Evolutionary conservation across 140 eudicot genomes (phyloP), one percentile per base, ranked within the genome.

Genomic region (Flaveria floridana): DNA sequence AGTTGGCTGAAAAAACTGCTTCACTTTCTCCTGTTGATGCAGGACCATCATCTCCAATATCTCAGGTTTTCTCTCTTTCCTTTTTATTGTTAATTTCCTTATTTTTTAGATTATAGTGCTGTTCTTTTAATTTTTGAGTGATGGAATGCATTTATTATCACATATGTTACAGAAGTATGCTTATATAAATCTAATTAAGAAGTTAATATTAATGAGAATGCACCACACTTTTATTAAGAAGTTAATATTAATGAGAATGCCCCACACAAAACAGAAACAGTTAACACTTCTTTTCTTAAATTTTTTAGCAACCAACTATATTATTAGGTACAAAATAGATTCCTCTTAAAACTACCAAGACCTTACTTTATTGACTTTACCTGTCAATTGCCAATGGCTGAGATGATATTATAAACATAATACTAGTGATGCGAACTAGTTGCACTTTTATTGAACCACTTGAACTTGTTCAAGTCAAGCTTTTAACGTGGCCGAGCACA

Each of bases 31-130:
- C 89, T 3, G 74, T 84, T 23, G 92, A 87, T 78, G 87, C 85
- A 28, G 95, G 89, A 68, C 96, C 91, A 0, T 85, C 93, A 64
- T 83, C 91, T 75, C 93, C 97, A 61, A 81, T 80, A 61, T 87
- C 88, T 68, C 94, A 86, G 89, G 98, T 86, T 34, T 3, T 68
- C 37, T 71, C 66, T 41, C n/a, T 64, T 70, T 78, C 13, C 2
- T 21, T 12, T 6, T 66, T 42, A 47, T 12, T 56, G 23, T 21
- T 50, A 62, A 56, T 76, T 30, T 2, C 14, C 13, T 26, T 26
- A 26, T 23, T 1, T 26, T 26, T 26, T 26, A 58, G 37, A 25
- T 42, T 70, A 58, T 11, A 23, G 3, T 62, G 23, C 11, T 8
- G 68, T 65, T 65, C 64, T n/a, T 62, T 26, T 16, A 50, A 8